Base-by-base conservation (phyloP, 257 asterid species). In the Lycium ferocissimum region DNA sequence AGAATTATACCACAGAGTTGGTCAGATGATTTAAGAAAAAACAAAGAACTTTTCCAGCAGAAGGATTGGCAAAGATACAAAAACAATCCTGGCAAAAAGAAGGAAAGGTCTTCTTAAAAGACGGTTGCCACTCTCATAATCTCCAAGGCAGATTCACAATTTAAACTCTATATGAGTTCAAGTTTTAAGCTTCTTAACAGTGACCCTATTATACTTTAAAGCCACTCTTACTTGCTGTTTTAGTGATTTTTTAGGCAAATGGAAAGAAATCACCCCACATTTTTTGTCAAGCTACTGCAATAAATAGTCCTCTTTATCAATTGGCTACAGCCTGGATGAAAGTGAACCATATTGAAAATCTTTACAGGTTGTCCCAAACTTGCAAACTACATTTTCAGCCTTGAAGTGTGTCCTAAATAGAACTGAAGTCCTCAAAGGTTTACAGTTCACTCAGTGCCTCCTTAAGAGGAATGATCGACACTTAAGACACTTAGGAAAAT, bases 391-490 rank as follows among this genome's bases (percentile, higher is more conserved):
- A 76, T 13, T 35, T 76, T 56, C 65, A 76, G 82, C 82, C 62
- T 78, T 53, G 49, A 51, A 78, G 2, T 14, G 6, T 8, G 38
- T 53, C 62, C 82, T 53, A 78, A 78, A 53, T 78, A 78, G 49
- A 78, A 78, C 82, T 33, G 33, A 78, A 78, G 65, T 14, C 65
- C 82, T 26, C 33, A 53, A 14, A 78, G 82, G 62, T 53, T 22
- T 53, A 78, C 65, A 78, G 33, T 33, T 78, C 33, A 33, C 45
- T 53, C 45, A 35, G 73, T 33, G n/a, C 73, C 73, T 33, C 82
- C 26, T 53, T 78, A 33, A 78, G 82, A 78, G 82, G 82, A 78
- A 78, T 14, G 65, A 78, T 26, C 82, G 53, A 7, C 47, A 51
- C 49, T 35, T 78, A 10, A 65, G 53, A 7, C 47, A 51, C 49